Evolutionary conservation across 441 rosid species (phyloP), one percentile per base, ranked within the genome.

Genomic region (Mallotus japonicus): DNA sequence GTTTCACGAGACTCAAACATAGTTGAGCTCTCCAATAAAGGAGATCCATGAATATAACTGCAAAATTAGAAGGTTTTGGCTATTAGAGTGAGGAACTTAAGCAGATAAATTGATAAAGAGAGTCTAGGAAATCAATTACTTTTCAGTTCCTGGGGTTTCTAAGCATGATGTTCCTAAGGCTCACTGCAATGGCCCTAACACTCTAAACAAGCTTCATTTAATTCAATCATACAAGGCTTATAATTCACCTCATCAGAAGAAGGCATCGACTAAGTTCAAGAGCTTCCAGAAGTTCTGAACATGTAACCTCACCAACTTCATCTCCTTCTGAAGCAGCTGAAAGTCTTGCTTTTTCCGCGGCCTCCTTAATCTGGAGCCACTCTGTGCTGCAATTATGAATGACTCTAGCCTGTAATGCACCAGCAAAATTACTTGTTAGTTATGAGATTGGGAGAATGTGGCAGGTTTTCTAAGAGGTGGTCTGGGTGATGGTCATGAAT

Each of bases 181-280:
- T 71, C 66, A 49, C 16, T 19, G 11, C 7, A 60, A 51, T 20
- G 9, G 37, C 51, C 73, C 65, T 32, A 50, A 67, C 22, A 51
- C 28, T 50, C 24, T 51, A 67, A 50, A 44, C 9, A 67, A 17
- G 10, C 46, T 6, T 67, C 22, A 67, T 51, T 67, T 20, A 42
- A 7, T 53, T 53, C 40, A 37, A 37, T 17, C 24, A 44, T 7
- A 60, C 34, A 69, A 50, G 62, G 24, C 20, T 50, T 19, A 62
- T 14, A 34, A 37, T 75, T 85, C 73, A 93, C 99, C 99, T 93
- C 99, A 96, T 92, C 63, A 96, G 81, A 59, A 92, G 83, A 83
- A 96, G 97, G 83, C 99, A 96, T 69, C 98, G 89, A 63, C 99
- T 91, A 64, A 96, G 97, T 75, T 96, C 99, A 77, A 96, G 98